These are phyloP conservation scores for Microbotryum silenes-acaulis DNA, from an alignment of 1,284 basidiomycete genomes.

Conservation along the genomic window DNA sequence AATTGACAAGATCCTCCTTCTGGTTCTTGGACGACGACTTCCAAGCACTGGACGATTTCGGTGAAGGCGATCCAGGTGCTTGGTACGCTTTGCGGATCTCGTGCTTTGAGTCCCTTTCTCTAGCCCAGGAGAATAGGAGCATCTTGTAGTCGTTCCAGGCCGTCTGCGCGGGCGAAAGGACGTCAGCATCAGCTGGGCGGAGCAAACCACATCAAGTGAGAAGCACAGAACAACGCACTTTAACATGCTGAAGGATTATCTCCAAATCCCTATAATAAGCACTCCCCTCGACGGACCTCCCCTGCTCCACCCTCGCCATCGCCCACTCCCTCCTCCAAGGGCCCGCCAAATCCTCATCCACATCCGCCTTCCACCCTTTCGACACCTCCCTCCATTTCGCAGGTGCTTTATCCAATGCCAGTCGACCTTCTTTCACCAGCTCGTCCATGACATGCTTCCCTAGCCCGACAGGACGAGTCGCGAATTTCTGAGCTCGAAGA, in stretches of 20 bases:
- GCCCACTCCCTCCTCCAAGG: conserved; percentile 7
- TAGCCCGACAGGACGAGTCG: background rate
- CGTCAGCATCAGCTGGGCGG: no score
- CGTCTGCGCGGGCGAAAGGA: no score
- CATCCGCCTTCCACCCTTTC: background rate
- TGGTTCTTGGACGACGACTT: conserved; percentile 6
- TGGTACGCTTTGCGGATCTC: no score
- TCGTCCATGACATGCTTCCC: conserved; percentile 18
- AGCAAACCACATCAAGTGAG: no score
- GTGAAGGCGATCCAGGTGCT: conserved; percentile 17
- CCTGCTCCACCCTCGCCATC: background rate
- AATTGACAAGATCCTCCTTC: conserved; percentile 17
- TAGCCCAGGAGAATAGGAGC: background rate
- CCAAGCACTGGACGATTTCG: conserved; percentile 8
- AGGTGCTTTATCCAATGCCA: background rate
- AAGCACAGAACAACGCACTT: conserved; percentile 1
- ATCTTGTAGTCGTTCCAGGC: background rate
- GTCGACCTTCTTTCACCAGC: conserved; percentile 5
- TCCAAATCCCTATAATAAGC: conserved; percentile 8
- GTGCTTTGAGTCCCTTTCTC: background rate
- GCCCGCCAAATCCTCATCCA: conserved; percentile 15
- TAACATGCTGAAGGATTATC: conserved; percentile 9
- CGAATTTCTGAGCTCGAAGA: background rate
- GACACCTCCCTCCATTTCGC: background rate
- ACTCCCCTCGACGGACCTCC: background rate